phyloP scores from a whole-genome alignment of 306 rosid genomes.

The Senna tora region DNA sequence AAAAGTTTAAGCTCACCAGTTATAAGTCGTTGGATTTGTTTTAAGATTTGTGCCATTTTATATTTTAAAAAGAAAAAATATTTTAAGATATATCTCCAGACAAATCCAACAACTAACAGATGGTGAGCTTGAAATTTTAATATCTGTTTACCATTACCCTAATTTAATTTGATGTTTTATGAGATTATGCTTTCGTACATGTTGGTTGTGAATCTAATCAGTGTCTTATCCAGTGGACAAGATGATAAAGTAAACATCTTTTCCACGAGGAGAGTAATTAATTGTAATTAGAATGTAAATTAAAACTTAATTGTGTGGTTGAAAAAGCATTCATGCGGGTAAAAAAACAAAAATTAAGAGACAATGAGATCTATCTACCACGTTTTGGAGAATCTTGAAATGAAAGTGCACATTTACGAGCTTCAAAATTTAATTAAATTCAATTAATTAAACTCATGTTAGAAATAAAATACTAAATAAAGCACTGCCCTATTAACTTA shows the following conservation, averaged over 20 bases:
- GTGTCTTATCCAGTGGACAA: conserved; percentile 22
- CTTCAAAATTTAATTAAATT: too few relatives aligned
- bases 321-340: conserved; percentile 1
- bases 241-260: conserved; percentile 30
- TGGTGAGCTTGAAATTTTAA: too few relatives aligned
- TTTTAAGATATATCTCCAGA: too few relatives aligned
- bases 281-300: conserved; percentile 21
- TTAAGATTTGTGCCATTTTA: too few relatives aligned
- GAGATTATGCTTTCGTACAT: neutral
- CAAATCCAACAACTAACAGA: too few relatives aligned
- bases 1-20: too few relatives aligned
- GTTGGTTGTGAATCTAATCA: conserved; percentile 32
- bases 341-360: conserved; percentile 31
- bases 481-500: neutral
- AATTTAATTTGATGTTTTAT: neutral
- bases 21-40: too few relatives aligned
- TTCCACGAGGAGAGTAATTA: conserved; percentile 24
- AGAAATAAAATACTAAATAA: neutral
- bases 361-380: conserved; percentile 36
- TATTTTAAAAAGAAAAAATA: too few relatives aligned
- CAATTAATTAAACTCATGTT: conserved; percentile 18
- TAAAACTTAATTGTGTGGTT: conserved; percentile 9
- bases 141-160: too few relatives aligned
- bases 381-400: conserved; percentile 41
- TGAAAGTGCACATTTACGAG: neutral